Conservation (phyloP, 768 basidiomycete species). For the Trametes punicea region DNA sequence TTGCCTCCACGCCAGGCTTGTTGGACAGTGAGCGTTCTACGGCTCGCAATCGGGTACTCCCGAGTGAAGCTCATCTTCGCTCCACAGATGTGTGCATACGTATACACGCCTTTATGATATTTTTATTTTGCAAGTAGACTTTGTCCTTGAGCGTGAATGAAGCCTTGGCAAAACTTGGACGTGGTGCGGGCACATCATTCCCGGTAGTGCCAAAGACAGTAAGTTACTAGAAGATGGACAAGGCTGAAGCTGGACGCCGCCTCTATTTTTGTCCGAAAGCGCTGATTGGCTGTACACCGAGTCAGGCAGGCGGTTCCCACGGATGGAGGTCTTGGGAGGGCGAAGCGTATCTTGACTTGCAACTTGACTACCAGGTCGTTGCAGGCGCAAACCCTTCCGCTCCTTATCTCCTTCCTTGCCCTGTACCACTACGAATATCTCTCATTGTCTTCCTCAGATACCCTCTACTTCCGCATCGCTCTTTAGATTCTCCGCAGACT, state of each 20-base stretch:
- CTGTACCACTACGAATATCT: neutral
- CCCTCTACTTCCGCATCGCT: conserved; percentile 8
- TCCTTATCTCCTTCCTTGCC: conserved; percentile 8
- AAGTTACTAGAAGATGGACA: neutral
- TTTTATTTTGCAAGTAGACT: conserved; percentile 1
- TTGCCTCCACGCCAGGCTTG: neutral
- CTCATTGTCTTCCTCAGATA: conserved; percentile 1
- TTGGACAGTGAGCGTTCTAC: conserved; percentile 5
- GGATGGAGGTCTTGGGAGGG: neutral
- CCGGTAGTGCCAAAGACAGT: neutral
- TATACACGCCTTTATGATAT: neutral
- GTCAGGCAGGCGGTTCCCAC: conserved; percentile 1
- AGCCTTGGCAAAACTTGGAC: neutral
- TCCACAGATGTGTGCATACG: conserved; percentile 1
- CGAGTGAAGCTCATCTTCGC: neutral
- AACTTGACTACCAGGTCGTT: conserved; percentile 2
- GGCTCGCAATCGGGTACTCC: neutral
- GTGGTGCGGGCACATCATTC: neutral
- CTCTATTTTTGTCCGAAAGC: neutral
- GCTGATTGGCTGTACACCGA: neutral
- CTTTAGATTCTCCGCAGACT: neutral
- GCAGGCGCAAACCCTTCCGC: conserved; percentile 6
- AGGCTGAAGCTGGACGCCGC: neutral
- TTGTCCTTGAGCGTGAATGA: neutral
- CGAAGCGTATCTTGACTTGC: neutral